Conservation (phyloP, 305 asterid species). For the Fraxinus angustifolia region DNA sequence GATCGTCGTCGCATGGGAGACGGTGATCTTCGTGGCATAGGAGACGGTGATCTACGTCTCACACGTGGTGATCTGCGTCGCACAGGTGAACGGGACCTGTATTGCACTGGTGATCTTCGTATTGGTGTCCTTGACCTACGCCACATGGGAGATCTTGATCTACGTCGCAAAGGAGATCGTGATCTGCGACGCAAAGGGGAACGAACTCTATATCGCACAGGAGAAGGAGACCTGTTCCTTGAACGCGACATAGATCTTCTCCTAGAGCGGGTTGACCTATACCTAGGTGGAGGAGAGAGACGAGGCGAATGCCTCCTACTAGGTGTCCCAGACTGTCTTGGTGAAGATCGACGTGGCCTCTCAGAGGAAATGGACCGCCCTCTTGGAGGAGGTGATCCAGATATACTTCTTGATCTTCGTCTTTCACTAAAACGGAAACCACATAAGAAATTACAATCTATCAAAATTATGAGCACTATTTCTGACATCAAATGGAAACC, state of each 20-base stretch:
- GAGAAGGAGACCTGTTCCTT: conserved; percentile 66
- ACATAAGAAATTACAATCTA: conserved; percentile 18
- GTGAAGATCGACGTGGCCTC: conserved; percentile 44
- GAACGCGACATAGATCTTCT: conserved; percentile 47
- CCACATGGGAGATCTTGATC: conserved; percentile 48
- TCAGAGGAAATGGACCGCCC: conserved; percentile 58
- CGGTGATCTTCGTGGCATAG: conserved; percentile 39
- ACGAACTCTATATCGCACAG: conserved; percentile 45
- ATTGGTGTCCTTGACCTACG: conserved; percentile 48
- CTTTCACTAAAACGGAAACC: conserved; percentile 40
- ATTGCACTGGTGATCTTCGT: conserved; percentile 49
- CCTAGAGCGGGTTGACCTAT: conserved; percentile 40
- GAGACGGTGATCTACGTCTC: conserved; percentile 45
- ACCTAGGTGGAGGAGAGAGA: conserved; percentile 55
- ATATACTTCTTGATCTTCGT: conserved; percentile 56
- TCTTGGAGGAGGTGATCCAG: conserved; percentile 51
- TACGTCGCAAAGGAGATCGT: conserved; percentile 52
- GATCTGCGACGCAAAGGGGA: conserved; percentile 60
- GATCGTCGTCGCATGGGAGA: conserved; percentile 33
- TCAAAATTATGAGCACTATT: neutral
- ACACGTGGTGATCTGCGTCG: conserved; percentile 44
- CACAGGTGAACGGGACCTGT: conserved; percentile 50
- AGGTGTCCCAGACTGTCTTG: conserved; percentile 53
- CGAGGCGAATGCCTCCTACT: conserved; percentile 44
- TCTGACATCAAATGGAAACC: conserved; percentile 10